These are phyloP conservation scores for Capsella rubella DNA, from an alignment of 441 rosid genomes.

Conservation along the genomic window DNA sequence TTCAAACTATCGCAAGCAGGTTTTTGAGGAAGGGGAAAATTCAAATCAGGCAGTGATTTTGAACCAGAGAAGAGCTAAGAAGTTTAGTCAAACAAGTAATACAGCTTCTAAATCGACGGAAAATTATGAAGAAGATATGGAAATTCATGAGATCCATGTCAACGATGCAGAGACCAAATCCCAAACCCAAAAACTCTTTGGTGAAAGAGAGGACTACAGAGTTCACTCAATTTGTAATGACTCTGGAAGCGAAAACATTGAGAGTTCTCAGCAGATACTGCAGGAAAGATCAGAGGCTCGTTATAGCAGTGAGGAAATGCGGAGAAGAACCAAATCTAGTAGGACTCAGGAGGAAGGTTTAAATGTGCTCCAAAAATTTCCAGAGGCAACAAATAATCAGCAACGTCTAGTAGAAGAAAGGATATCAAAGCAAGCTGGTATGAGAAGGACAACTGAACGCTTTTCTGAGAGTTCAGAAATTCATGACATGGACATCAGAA, in stretches of 20 bases:
- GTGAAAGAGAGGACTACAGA: constrained; percentile 51
- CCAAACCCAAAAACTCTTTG: constrained; percentile 49
- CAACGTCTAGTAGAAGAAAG: constrained; percentile 48
- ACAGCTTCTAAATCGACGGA: constrained; percentile 51
- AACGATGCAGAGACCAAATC: constrained; percentile 50
- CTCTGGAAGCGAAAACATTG: constrained; percentile 39
- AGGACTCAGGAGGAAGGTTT: constrained; percentile 55
- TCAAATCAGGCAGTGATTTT: constrained; percentile 44
- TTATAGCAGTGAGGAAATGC: constrained; percentile 45
- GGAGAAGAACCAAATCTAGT: constrained; percentile 53
- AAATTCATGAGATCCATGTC: constrained; percentile 52
- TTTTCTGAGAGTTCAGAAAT: constrained; percentile 46
- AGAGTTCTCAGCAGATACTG: constrained; percentile 42
- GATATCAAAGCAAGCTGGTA: constrained; percentile 46
- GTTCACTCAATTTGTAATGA: constrained; percentile 44
- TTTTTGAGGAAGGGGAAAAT: constrained; percentile 47
- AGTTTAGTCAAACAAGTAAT: constrained; percentile 43
- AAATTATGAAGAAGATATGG: constrained; percentile 50
- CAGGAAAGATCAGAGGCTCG: constrained; percentile 46
- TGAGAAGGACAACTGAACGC: constrained; percentile 50
- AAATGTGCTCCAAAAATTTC: constrained; percentile 45
- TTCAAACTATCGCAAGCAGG: constrained; percentile 47
- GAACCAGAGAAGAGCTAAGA: constrained; percentile 53
- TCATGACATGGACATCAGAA: constrained; percentile 45
- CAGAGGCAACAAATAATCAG: constrained; percentile 44